phyloP scores from a whole-genome alignment of 2,329 filamentous ascomycete genomes.

The Penicillium sp. region DNA sequence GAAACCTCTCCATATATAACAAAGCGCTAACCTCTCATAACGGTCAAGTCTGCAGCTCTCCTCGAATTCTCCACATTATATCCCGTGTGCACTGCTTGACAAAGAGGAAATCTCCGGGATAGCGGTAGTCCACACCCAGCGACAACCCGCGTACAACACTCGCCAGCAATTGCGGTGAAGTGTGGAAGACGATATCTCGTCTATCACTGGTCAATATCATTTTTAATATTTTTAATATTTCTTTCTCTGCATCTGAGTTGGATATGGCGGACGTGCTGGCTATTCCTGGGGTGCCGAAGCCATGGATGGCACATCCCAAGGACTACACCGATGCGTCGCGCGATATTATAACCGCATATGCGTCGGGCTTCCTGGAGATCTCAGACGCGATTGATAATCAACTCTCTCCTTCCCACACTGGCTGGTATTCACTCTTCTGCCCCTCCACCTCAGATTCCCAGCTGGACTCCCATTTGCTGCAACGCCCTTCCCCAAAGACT shows the following conservation, averaged over 20 bases:
- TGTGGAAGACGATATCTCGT: neutral
- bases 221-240: neutral
- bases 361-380: neutral
- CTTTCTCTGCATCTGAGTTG: neutral
- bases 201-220: neutral
- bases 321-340: neutral
- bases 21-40: slow-evolving; percentile 16
- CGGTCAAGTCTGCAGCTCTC: slow-evolving; percentile 26
- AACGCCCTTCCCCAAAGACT: neutral
- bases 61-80: slow-evolving; percentile 17
- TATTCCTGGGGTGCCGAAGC: slow-evolving; percentile 6
- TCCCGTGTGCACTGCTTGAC: slow-evolving; percentile 13
- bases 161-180: slow-evolving; percentile 27
- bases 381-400: neutral
- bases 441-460: neutral
- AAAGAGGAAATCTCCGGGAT: slow-evolving; percentile 9
- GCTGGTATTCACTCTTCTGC: neutral
- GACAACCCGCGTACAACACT: slow-evolving; percentile 24
- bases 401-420: neutral
- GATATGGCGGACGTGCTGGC: slow-evolving; percentile 15
- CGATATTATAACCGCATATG: neutral
- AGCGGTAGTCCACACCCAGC: slow-evolving; percentile 21
- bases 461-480: neutral
- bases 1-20: slow-evolving; percentile 23
- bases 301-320: slow-evolving; percentile 9